Evolutionary conservation across 805 yeast species (phyloP), one percentile per base, ranked within the genome.

Genomic region (Cephaloascus albidus): DNA sequence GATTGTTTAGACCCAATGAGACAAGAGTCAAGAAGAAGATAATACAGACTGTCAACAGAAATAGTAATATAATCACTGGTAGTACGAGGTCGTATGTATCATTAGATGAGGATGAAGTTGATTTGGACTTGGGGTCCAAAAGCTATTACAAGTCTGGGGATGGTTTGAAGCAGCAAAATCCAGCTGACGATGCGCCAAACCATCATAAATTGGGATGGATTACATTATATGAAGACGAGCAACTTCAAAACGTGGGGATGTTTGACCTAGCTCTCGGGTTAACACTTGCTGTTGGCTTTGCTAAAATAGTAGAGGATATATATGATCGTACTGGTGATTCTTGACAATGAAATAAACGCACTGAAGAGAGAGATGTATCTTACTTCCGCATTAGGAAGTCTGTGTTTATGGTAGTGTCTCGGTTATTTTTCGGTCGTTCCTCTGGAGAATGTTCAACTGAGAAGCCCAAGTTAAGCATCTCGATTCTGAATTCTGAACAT

Each of bases 201-300:
- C 76, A 73, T 36, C 67, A 61, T 40, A 79, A 77, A 48, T 45
- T 78, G 27, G 85, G 85, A 0, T 80, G 85, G 85, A 54, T 79
- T 2, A 78, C 85, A 0, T 58, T 79, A 2, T 77, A 70, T 46
- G 81, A 78, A 18, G 73, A 73, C 17, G 43, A 41, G 4, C 34
- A 41, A 4, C 54, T 61, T 45, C 52, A 42, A 39, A 53, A 44
- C 18, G 47, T 45, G 38, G 80, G 80, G 0, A 65, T 67, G 58
- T 78, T 78, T 69, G 81, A 77, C 44, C 44, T 68, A 37, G 73
- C 69, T 1, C 44, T 79, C 18, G 81, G 81, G 0, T 48, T 72
- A 47, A 70, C 76, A 0, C 58, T 77, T 41, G 79, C 80, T 2
- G 63, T 62, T 1, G 80, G 80, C 0, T 61, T 62, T 47, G 68